Conservation (phyloP, 2,329 filamentous ascomycete species). For the Aspergillus sojae region DNA sequence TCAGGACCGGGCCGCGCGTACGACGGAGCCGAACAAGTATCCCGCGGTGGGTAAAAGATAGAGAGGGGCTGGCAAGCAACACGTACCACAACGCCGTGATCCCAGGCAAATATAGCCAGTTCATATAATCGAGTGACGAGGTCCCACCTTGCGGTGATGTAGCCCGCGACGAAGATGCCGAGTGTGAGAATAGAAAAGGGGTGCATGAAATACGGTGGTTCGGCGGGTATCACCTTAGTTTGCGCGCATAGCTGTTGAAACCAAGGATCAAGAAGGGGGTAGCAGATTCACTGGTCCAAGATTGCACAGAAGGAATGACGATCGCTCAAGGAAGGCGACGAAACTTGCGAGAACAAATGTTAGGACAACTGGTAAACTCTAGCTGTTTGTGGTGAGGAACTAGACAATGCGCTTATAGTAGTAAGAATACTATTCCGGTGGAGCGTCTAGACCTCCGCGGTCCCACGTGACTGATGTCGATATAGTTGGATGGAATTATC, state of each 20-base stretch:
- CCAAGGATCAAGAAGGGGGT: constrained; percentile 5
- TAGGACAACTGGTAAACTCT: background rate
- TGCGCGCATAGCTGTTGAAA: constrained; percentile 34
- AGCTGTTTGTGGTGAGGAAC: background rate
- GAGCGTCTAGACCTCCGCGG: constrained; percentile 14
- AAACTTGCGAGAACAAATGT: background rate
- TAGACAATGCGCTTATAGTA: background rate
- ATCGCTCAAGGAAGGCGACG: background rate
- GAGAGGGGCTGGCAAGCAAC: constrained; percentile 6
- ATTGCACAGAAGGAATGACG: constrained; percentile 3
- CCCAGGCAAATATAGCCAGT: constrained; percentile 94
- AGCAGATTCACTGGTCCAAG: background rate
- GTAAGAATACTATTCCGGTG: constrained; percentile 4
- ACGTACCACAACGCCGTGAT: constrained; percentile 93
- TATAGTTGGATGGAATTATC: background rate
- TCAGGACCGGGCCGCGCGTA: background rate
- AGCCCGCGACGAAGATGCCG: constrained; percentile 98
- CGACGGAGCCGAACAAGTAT: constrained; percentile 2
- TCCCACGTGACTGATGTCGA: constrained; percentile 14
- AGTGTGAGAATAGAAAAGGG: constrained; percentile 94
- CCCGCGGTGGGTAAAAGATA: constrained; percentile 9
- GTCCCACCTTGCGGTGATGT: constrained; percentile 99
- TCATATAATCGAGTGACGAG: constrained; percentile 96
- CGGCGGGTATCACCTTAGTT: constrained; percentile 26
- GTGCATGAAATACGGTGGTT: constrained; percentile 70